Percentiles rank a stretch among this genome's conserved stretches.
Evolutionary conservation across 768 basidiomycete genomes (phyloP).

Genomic region (Termitomyces sp.): DNA sequence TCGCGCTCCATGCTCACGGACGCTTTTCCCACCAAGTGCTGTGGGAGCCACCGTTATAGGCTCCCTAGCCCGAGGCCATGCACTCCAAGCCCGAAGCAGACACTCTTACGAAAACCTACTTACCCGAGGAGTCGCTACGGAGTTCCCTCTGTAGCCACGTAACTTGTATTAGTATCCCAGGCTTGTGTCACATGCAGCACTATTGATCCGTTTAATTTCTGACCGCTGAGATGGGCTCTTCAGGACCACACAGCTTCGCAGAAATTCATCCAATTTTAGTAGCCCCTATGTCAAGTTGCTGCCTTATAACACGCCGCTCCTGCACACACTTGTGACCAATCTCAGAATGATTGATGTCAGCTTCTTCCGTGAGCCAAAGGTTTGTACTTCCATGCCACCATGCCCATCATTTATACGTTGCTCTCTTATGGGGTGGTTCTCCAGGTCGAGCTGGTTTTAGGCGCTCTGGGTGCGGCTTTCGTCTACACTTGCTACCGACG

Average conservation of each 20-base stretch:
- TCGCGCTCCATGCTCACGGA: too few species aligned
- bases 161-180: too few species aligned
- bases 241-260: background rate
- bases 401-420: background rate
- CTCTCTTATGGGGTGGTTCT: background rate
- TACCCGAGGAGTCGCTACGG: too few species aligned
- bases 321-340: background rate
- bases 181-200: slow-evolving; percentile 1
- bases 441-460: slow-evolving; percentile 11
- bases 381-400: background rate
- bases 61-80: too few species aligned
- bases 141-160: too few species aligned
- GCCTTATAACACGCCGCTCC: background rate
- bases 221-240: background rate
- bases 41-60: too few species aligned
- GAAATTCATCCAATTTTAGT: background rate
- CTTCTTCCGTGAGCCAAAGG: slow-evolving; percentile 2
- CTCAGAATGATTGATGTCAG: background rate
- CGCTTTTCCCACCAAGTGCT: too few species aligned
- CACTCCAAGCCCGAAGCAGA: too few species aligned
- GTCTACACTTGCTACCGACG: slow-evolving; percentile 33
- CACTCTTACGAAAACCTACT: too few species aligned
- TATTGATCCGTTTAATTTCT: background rate
- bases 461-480: slow-evolving; percentile 17
- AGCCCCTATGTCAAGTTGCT: background rate